Conservation (phyloP, 2,329 filamentous ascomycete species). For the Paecilomyces sp. region DNA sequence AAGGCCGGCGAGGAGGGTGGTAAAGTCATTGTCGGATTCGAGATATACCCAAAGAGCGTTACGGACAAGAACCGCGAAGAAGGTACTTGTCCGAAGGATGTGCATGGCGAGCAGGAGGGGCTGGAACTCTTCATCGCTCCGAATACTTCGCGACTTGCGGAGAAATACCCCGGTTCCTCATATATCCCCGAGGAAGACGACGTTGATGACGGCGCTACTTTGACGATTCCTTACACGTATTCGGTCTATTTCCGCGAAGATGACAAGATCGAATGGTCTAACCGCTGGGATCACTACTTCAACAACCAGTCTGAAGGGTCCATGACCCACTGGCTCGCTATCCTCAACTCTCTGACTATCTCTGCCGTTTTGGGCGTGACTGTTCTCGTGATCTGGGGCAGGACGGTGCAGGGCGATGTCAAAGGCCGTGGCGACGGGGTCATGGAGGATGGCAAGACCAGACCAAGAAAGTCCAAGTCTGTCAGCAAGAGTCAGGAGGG, state of each 20-base stretch:
- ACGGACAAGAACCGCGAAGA: slow-evolving; percentile 54
- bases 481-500: slow-evolving; percentile 44
- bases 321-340: slow-evolving; percentile 80
- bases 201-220: slow-evolving; percentile 55
- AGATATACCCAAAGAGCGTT: slow-evolving; percentile 83
- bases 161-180: slow-evolving; percentile 52
- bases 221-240: slow-evolving; percentile 78
- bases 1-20: slow-evolving; percentile 61
- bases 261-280: slow-evolving; percentile 70
- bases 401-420: slow-evolving; percentile 72
- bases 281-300: slow-evolving; percentile 85
- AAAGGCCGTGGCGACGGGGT: slow-evolving; percentile 62
- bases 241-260: slow-evolving; percentile 87
- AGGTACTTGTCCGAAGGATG: slow-evolving; percentile 60
- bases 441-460: slow-evolving; percentile 58
- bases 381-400: slow-evolving; percentile 71
- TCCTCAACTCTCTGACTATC: slow-evolving; percentile 80
- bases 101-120: slow-evolving; percentile 55
- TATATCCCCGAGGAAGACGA: slow-evolving; percentile 54
- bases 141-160: slow-evolving; percentile 51
- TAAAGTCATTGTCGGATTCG: slow-evolving; percentile 80
- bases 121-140: slow-evolving; percentile 63
- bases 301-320: slow-evolving; percentile 77
- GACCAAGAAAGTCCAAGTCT: slow-evolving; percentile 38
- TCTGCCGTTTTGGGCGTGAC: slow-evolving; percentile 70